Conservation (phyloP, 805 yeast genomes). For the Ogataea dorogensis region DNA sequence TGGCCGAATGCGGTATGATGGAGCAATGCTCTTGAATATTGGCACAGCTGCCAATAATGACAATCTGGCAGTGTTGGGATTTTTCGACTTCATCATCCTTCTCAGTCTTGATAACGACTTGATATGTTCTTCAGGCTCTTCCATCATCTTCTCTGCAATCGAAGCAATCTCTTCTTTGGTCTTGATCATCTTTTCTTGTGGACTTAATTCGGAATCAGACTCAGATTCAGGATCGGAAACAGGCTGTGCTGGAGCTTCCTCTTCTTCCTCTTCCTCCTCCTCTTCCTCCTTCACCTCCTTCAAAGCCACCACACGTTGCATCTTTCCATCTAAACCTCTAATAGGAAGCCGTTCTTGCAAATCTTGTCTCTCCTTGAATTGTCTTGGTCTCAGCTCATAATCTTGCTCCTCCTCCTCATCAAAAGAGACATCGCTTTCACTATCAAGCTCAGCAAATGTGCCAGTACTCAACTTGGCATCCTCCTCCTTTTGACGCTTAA, state of each 20-base stretch:
- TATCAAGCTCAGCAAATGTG: slow-evolving; percentile 31
- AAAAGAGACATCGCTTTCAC: slow-evolving; percentile 15
- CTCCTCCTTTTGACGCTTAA: slow-evolving; percentile 42
- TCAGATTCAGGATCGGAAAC: slow-evolving; percentile 34
- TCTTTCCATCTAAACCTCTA: slow-evolving; percentile 64
- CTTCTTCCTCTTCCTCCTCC: slow-evolving; percentile 18
- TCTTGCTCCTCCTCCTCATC: slow-evolving; percentile 63
- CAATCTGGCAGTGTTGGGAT: slow-evolving; percentile 64
- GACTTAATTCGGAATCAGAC: slow-evolving; percentile 44
- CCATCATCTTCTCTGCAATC: slow-evolving; percentile 71
- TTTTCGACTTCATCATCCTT: slow-evolving; percentile 66
- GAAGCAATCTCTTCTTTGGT: slow-evolving; percentile 83
- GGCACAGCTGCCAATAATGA: slow-evolving; percentile 79
- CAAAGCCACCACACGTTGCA: slow-evolving; percentile 61
- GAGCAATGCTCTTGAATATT: slow-evolving; percentile 80
- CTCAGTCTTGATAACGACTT: slow-evolving; percentile 61
- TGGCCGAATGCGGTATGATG: slow-evolving; percentile 83
- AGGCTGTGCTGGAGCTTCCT: too few relatives aligned
- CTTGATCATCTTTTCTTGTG: slow-evolving; percentile 52
- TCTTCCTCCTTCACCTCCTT: slow-evolving; percentile 18
- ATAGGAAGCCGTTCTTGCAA: slow-evolving; percentile 76
- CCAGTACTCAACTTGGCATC: slow-evolving; percentile 42
- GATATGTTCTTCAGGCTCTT: slow-evolving; percentile 87
- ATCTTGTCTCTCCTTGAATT: slow-evolving; percentile 41
- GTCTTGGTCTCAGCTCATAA: slow-evolving; percentile 73